phyloP scores from a whole-genome alignment of 345 rosid species.

The Nasturtium officinale region DNA sequence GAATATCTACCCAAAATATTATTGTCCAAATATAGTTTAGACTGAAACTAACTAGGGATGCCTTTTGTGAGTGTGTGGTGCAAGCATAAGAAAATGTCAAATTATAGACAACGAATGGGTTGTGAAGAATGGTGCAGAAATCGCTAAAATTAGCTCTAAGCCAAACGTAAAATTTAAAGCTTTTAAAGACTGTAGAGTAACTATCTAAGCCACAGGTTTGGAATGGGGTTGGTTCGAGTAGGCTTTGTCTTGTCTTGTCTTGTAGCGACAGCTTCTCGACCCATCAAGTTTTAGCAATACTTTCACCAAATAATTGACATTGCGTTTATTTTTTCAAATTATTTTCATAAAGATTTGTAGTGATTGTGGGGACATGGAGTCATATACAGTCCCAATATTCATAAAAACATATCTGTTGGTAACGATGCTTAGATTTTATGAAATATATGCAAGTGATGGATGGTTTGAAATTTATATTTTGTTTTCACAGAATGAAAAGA shows the following conservation, averaged over 20 bases:
- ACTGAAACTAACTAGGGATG: neutral
- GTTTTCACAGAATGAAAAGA: neutral
- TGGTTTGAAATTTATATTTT: neutral
- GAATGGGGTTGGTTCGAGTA: slow-evolving; percentile 10
- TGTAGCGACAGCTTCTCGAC: slow-evolving; percentile 30
- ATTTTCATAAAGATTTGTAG: slow-evolving; percentile 1
- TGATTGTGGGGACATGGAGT: slow-evolving; percentile 20
- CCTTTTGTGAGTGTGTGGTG: neutral
- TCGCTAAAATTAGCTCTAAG: slow-evolving; percentile 2
- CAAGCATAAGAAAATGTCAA: slow-evolving; percentile 14
- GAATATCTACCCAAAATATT: neutral
- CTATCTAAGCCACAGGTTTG: neutral
- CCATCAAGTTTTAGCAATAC: slow-evolving; percentile 9
- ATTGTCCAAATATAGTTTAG: neutral
- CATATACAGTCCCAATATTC: slow-evolving; percentile 20
- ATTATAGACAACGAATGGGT: neutral
- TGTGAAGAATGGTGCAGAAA: neutral
- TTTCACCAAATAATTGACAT: slow-evolving; percentile 21
- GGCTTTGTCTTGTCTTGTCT: slow-evolving; percentile 9
- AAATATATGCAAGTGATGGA: slow-evolving; percentile 9
- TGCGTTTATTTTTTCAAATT: neutral
- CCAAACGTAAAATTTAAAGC: slow-evolving; percentile 24
- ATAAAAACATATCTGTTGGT: neutral
- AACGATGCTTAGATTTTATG: slow-evolving; percentile 3
- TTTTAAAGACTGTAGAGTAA: neutral